Conservation (phyloP, 1,284 basidiomycete species). For the Megacollybia platyphylla region DNA sequence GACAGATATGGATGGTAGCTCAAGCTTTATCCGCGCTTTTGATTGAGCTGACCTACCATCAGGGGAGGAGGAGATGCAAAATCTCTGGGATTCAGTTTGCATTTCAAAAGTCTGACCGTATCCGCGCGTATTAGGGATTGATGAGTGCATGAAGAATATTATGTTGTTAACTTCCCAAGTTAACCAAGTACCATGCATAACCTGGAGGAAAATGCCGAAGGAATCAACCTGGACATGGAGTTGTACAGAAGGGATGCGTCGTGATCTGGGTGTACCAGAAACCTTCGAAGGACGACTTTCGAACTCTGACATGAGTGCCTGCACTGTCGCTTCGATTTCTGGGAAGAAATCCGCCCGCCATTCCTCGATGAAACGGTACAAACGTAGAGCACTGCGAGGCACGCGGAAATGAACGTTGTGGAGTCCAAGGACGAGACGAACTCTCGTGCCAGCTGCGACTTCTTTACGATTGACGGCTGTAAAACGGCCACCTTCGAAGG, state of each 20-base stretch:
- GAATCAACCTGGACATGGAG: constrained; percentile 37
- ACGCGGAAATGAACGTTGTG: constrained; percentile 41
- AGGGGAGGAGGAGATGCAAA: constrained; percentile 45
- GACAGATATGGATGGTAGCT: constrained; percentile 50
- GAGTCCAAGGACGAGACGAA: constrained; percentile 32
- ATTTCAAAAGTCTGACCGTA: constrained; percentile 41
- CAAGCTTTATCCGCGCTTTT: constrained; percentile 41
- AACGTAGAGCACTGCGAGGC: constrained; percentile 65
- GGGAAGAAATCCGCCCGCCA: constrained; percentile 73
- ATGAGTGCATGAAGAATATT: constrained; percentile 31
- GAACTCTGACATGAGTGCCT: constrained; percentile 52
- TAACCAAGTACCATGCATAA: constrained; percentile 78
- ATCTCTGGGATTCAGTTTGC: constrained; percentile 48
- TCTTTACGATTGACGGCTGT: constrained; percentile 35
- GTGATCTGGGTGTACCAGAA: constrained; percentile 14
- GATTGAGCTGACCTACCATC: constrained; percentile 19
- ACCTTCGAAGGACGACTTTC: constrained; percentile 22
- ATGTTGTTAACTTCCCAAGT: constrained; percentile 52
- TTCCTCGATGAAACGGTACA: constrained; percentile 66
- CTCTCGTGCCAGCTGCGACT: constrained; percentile 17
- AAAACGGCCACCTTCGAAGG: constrained; percentile 28
- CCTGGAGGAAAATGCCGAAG: constrained; percentile 50
- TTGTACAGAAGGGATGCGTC: constrained; percentile 22
- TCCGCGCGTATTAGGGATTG: constrained; percentile 19
- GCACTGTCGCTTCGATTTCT: constrained; percentile 51